Evolutionary conservation across 441 rosid species (phyloP).

Genomic region (Gossypium gossypioides): DNA sequence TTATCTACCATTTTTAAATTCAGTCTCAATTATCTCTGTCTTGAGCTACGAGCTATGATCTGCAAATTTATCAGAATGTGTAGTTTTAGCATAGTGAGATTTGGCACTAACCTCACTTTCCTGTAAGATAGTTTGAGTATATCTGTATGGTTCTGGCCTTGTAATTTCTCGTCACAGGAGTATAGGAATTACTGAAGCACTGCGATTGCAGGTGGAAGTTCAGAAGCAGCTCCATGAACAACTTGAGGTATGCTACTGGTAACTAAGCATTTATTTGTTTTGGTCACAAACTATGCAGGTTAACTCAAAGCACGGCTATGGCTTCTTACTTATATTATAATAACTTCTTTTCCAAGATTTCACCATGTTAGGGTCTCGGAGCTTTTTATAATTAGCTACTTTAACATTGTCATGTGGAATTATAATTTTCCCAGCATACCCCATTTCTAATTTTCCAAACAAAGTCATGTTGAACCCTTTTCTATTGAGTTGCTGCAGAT

Average conservation of each 20-base stretch:
- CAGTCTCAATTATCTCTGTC: background rate
- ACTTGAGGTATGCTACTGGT: conserved; percentile 53
- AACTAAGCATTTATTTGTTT: background rate
- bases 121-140: background rate
- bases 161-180: conserved; percentile 33
- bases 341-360: background rate
- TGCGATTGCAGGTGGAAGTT: conserved; percentile 81
- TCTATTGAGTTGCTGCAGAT: background rate
- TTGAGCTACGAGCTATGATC: background rate
- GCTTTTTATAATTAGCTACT: background rate
- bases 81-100: background rate
- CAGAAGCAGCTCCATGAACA: conserved; percentile 91
- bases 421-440: background rate
- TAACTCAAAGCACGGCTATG: background rate
- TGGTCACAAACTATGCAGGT: background rate
- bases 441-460: background rate
- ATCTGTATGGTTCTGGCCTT: conserved; percentile 5
- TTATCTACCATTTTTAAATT: background rate
- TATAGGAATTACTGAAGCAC: conserved; percentile 71
- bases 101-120: background rate
- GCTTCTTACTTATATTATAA: background rate
- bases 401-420: background rate
- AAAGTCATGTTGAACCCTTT: background rate
- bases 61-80: background rate
- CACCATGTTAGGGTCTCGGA: background rate